Conservation (phyloP, 139 green algal genomes). For the Protoeuglena noctilucae region DNA sequence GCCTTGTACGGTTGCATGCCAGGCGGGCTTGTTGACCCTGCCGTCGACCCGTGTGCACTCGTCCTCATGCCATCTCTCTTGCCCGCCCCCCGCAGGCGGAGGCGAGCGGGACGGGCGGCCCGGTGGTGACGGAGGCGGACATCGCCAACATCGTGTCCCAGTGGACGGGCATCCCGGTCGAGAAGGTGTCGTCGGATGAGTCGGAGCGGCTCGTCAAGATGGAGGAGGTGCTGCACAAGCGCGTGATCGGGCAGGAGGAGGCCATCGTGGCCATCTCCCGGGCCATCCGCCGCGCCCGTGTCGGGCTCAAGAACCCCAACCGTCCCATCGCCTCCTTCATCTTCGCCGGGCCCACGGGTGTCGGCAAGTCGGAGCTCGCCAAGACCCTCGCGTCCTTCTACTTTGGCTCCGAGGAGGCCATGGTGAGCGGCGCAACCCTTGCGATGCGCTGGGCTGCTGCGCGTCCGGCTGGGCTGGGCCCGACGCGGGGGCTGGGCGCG, state of each 20-base stretch:
- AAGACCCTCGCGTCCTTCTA: constrained; percentile 97
- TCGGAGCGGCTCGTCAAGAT: constrained; percentile 92
- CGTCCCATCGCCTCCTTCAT: constrained; percentile 93
- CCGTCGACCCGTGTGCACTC: too few species aligned
- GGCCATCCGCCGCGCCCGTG: constrained; percentile 84
- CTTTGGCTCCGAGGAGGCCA: constrained; percentile 92
- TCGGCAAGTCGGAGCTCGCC: constrained; percentile 98
- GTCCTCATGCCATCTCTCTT: too few species aligned
- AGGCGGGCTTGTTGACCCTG: too few species aligned
- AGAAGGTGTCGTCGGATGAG: constrained; percentile 87
- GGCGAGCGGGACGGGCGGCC: constrained; percentile 46
- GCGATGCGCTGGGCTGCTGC: background rate
- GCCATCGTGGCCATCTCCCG: constrained; percentile 72
- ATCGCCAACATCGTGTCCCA: constrained; percentile 93
- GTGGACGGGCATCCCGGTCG: constrained; percentile 64
- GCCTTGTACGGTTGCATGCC: too few species aligned
- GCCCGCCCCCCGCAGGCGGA: constrained; percentile 72
- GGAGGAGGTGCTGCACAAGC: constrained; percentile 87
- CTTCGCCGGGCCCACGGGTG: constrained; percentile 65
- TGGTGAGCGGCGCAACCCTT: constrained; percentile 40
- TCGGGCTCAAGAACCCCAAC: constrained; percentile 98
- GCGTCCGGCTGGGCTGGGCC: too few species aligned
- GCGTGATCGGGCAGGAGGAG: constrained; percentile 94
- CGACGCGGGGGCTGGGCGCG: too few species aligned
- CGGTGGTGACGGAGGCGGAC: constrained; percentile 72